Conservation (phyloP, 140 eudicot species). For the Anethum foeniculum region DNA sequence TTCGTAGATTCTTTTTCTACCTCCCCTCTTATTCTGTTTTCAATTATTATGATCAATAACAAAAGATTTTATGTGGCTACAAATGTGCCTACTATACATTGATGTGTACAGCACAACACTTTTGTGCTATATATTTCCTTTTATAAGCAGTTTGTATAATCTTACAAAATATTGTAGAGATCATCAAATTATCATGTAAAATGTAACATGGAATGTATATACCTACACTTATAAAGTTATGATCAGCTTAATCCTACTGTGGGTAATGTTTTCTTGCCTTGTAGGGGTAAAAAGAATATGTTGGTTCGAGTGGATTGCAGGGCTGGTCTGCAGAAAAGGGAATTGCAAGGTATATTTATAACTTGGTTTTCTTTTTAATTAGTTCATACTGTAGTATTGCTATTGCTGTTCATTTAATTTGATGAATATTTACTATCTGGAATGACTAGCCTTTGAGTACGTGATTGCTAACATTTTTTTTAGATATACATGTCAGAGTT, state of each 20-base stretch:
- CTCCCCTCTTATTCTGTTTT: not conserved
- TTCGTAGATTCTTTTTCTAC: not conserved
- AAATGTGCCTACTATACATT: not conserved
- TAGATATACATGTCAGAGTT: not conserved
- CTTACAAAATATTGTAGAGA: not conserved
- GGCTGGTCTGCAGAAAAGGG: constrained; percentile 23
- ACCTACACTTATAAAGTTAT: not conserved
- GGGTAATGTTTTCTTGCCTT: constrained; percentile 55
- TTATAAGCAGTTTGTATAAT: not conserved
- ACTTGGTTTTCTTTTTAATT: not conserved
- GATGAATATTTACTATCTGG: not conserved
- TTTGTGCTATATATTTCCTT: not conserved
- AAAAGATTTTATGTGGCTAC: not conserved
- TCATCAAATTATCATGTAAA: no score
- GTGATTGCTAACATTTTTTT: not conserved
- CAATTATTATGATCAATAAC: not conserved
- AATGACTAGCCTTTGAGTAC: not conserved
- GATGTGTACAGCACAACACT: not conserved
- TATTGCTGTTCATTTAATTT: not conserved
- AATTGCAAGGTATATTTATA: constrained; percentile 28
- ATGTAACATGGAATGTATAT: not conserved
- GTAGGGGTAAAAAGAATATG: constrained; percentile 25
- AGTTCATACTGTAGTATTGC: not conserved
- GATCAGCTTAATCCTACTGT: constrained; percentile 34
- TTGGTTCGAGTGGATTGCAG: constrained; percentile 29